Evolutionary conservation across 257 asterid species (phyloP).

Genomic region (Parsonsia alboflavescens): DNA sequence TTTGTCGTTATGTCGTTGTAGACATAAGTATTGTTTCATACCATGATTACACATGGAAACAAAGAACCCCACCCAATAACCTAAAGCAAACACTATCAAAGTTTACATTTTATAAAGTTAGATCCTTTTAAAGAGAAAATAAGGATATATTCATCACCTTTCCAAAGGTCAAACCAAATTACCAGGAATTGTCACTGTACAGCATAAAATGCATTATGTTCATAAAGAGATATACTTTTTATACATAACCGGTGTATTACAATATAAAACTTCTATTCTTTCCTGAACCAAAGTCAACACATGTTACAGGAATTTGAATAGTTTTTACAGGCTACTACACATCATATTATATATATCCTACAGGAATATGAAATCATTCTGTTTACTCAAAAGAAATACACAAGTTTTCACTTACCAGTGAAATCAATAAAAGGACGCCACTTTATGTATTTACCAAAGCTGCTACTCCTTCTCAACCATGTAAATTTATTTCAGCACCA

Average conservation of each 20-base stretch:
- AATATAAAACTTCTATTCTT: neutral
- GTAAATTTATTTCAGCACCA: neutral
- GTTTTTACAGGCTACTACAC: neutral
- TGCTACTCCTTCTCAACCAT: neutral
- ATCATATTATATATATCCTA: neutral
- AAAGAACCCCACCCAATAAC: neutral
- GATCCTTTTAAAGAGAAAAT: neutral
- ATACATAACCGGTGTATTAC: neutral
- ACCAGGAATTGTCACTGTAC: neutral
- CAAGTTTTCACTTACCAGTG: neutral
- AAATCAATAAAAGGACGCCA: neutral
- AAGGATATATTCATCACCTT: neutral
- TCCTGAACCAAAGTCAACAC: neutral
- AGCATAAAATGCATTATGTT: neutral
- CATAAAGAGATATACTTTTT: neutral
- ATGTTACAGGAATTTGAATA: neutral
- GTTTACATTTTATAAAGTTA: neutral
- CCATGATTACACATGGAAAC: neutral
- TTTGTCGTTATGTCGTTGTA: neutral
- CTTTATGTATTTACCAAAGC: neutral
- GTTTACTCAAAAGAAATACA: neutral
- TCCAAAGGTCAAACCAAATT: neutral
- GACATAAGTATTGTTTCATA: neutral
- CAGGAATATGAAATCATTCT: neutral
- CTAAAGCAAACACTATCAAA: neutral